Conservation (phyloP, 2,329 filamentous ascomycete species). For the Hypomyces perniciosus region DNA sequence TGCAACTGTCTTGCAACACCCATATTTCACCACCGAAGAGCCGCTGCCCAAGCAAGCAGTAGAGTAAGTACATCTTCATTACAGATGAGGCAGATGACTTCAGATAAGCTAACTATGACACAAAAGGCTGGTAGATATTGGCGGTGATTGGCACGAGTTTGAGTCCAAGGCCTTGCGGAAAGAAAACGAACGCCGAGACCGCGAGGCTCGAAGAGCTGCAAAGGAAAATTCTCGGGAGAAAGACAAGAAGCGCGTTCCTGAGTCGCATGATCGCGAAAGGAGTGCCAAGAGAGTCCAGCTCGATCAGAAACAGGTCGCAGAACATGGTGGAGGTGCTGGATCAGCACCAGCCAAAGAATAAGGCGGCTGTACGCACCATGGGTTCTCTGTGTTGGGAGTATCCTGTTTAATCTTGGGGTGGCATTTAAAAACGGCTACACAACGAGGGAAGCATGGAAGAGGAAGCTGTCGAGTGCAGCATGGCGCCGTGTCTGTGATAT, state of each 20-base stretch:
- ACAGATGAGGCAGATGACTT: constrained; percentile 17
- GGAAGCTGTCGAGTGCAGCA: not conserved
- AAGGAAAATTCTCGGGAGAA: constrained; percentile 32
- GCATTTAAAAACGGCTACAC: no score
- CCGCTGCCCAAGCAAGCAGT: constrained; percentile 70
- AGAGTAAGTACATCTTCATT: constrained; percentile 56
- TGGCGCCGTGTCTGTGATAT: constrained; percentile 3
- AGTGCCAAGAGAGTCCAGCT: constrained; percentile 31
- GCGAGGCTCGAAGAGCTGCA: constrained; percentile 43
- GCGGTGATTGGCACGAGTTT: constrained; percentile 98
- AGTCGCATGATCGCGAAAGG: constrained; percentile 25
- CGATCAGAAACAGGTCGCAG: constrained; percentile 19
- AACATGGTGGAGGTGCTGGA: not conserved
- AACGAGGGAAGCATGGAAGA: not conserved
- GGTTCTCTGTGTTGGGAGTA: not conserved
- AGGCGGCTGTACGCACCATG: not conserved
- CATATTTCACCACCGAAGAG: constrained; percentile 81
- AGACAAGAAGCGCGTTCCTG: constrained; percentile 36
- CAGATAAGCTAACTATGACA: constrained; percentile 17
- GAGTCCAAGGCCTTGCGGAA: constrained; percentile 92
- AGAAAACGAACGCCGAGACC: constrained; percentile 68
- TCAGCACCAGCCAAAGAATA: constrained; percentile 1
- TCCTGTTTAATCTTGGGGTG: not conserved
- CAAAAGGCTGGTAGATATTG: constrained; percentile 64
- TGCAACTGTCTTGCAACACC: constrained; percentile 74